Base-by-base conservation (phyloP, 2,329 filamentous ascomycete species). In the Ophiostoma montium region DNA sequence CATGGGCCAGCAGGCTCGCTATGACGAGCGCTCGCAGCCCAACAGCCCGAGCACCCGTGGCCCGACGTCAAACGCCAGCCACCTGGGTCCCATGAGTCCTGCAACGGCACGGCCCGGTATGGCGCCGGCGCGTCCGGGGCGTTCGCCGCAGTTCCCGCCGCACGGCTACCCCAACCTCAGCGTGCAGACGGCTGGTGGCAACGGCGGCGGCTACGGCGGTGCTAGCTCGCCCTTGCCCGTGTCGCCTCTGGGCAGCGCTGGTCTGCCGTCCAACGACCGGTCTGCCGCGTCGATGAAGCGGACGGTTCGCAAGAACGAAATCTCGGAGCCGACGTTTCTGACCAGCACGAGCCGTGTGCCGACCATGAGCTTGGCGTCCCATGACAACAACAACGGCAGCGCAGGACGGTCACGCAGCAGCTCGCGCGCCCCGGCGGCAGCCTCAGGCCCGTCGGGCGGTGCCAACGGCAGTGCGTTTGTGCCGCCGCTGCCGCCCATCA, bases 401-500 rank as follows among this genome's bases (percentile, higher is more conserved):
- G 59, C 19, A 2, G 59, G 59, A 33, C 60, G 62, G n/a, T 63
- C 62, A 5, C 61, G 61, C 35, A 62, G 60, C 54, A 63, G 60
- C n/a, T 63, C 64, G n/a, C 64, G 69, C 27, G 60, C 63, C 8
- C 23, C 23, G 23, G 4, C 23, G 23, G 23, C 5, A 27, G 5
- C 4, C 5, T 27, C 23, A 27, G 23, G 23, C 23, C 23, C 23
- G 23, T 27, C 23, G 23, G 23, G 62, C 31, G 68, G 58, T 60
- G 6, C 60, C 57, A 21, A 33, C 23, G 23, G 21, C 5, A n/a
- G n/a, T n/a, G 56, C 59, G 16, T 50, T 58, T 23, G 66, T 64
- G 2, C 75, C 75, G 2, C 47, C 52, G 11, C 51, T 80, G 33
- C 76, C 76, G 2, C 75, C 75, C 2, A 74, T 80, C 58, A 79